Evolutionary conservation across 2,329 filamentous ascomycete genomes (phyloP), one percentile per base, ranked within the genome.

Genomic region (Helicocarpus griseus): DNA sequence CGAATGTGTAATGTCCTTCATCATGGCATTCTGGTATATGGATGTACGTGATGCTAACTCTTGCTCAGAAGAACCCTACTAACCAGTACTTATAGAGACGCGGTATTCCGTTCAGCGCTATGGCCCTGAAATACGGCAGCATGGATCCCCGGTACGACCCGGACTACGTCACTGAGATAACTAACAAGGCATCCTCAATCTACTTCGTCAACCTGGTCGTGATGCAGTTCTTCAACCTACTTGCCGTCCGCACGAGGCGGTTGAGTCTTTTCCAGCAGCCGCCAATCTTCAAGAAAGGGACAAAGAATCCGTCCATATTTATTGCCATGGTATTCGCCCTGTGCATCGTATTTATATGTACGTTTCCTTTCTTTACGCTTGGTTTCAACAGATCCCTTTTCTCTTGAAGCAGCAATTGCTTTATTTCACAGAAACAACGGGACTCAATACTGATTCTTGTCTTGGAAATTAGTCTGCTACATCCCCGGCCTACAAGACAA

Each of bases 201-300:
- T 90, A 90, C 67, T 90, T 90, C 60, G 79, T 89, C 58, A 90
- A 83, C 53, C 71, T 91, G 21, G 86, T 91, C 2, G 82, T 90
- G 46, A 88, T 90, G 85, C 79, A 72, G 65, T 76, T 64, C 44
- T 89, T 89, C 73, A 87, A 85, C 62, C 73, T 89, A 3, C 77
- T 89, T 61, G 81, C 82, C 1, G 75, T 86, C 4, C 76, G 85
- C 14, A 90, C 81, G 1, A 74, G 82, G 1, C 74, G 79, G 1
- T 73, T 85, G 21, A 79, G 79, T 51, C 79, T 90, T 56, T 82
- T 90, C 65, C 82, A 87, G 62, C 85, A 89, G 58, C 81, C 83
- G 2, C 85, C 86, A 0, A 55, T 78, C 6, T 82, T 85, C 65
- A 85, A 85, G 63, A 78, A 75, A 58, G 63, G 69, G 9, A 86